A percentile compares a stretch with the other conserved stretches of the same genome.
Evolutionary conservation across 2,329 filamentous ascomycete species (phyloP).

Genomic region (Achaetomium macrosporum): DNA sequence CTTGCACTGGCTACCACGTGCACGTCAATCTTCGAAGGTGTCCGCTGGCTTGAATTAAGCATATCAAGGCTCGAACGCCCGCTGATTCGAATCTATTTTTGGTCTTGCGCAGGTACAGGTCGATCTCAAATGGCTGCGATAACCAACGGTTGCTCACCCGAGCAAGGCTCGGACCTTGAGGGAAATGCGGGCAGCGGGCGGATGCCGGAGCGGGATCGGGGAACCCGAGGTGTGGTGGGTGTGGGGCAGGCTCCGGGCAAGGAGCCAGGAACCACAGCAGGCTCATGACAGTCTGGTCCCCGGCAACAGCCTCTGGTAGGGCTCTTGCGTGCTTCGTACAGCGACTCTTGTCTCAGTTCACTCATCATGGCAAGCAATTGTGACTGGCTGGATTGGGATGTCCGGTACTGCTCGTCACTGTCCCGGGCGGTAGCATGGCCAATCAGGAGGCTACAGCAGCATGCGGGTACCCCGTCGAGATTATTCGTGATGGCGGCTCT

Average conservation of each 20-base stretch:
- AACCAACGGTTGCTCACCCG: not conserved
- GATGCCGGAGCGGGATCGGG: constrained; percentile 2
- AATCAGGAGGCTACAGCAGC: constrained; percentile 19
- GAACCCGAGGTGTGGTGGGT: not conserved
- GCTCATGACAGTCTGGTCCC: not conserved
- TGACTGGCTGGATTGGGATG: constrained; percentile 19
- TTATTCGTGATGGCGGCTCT: constrained; percentile 5
- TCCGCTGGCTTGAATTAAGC: too few relatives aligned
- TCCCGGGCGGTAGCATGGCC: constrained; percentile 31
- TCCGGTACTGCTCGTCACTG: constrained; percentile 26
- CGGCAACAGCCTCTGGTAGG: not conserved
- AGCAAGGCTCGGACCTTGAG: not conserved
- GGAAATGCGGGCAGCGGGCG: not conserved
- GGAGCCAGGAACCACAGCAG: not conserved
- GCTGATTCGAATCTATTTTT: too few relatives aligned
- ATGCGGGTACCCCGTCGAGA: constrained; percentile 17
- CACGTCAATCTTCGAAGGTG: too few relatives aligned
- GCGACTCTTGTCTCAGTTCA: not conserved
- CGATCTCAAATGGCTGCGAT: too few relatives aligned
- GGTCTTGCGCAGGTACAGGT: too few relatives aligned
- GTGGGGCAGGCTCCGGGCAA: not conserved
- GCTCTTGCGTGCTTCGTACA: too few relatives aligned
- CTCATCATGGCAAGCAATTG: not conserved
- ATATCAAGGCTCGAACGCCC: too few relatives aligned
- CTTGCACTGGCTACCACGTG: too few relatives aligned